These are phyloP conservation scores for Cordyceps cicadae DNA, from an alignment of 2,329 filamentous ascomycete genomes.

Conservation along the genomic window DNA sequence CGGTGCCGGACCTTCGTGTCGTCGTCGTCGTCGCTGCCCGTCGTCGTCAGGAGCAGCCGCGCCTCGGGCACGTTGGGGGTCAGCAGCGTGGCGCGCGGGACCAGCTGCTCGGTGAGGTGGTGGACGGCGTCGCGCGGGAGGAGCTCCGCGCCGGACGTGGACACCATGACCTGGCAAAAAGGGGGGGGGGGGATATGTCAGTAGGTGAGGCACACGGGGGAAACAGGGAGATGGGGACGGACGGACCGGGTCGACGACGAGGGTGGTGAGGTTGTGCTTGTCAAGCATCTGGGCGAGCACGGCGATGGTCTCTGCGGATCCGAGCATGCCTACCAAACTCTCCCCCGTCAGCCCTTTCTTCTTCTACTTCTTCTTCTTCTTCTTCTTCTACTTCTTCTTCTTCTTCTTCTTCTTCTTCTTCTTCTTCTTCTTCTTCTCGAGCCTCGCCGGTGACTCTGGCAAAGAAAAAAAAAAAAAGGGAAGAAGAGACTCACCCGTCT, in stretches of 20 bases:
- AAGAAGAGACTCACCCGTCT: slow-evolving; percentile 58
- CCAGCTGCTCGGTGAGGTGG: slow-evolving; percentile 49
- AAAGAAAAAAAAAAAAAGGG: too few species aligned
- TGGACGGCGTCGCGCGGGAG: slow-evolving; percentile 57
- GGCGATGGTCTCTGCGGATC: slow-evolving; percentile 28
- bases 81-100: slow-evolving; percentile 59
- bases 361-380: too few species aligned
- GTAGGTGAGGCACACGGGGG: too few species aligned
- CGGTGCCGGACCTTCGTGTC: slow-evolving; percentile 36
- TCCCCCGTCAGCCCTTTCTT: too few species aligned
- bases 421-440: too few species aligned
- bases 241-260: slow-evolving; percentile 34
- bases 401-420: too few species aligned
- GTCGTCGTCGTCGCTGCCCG: slow-evolving; percentile 27
- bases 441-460: too few species aligned
- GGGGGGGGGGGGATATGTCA: too few species aligned
- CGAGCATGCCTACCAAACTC: slow-evolving; percentile 28
- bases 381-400: too few species aligned
- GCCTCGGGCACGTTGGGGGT: slow-evolving; percentile 77
- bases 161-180: slow-evolving; percentile 71
- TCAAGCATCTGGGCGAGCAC: slow-evolving; percentile 25
- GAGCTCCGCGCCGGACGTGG: slow-evolving; percentile 66
- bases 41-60: slow-evolving; percentile 51
- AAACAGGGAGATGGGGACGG: too few species aligned
- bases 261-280: slow-evolving; percentile 22